Evolutionary conservation across 1,284 basidiomycete species (phyloP), one percentile per base, ranked within the genome.

Genomic region (Sporisorium iseilematis-ciliati): DNA sequence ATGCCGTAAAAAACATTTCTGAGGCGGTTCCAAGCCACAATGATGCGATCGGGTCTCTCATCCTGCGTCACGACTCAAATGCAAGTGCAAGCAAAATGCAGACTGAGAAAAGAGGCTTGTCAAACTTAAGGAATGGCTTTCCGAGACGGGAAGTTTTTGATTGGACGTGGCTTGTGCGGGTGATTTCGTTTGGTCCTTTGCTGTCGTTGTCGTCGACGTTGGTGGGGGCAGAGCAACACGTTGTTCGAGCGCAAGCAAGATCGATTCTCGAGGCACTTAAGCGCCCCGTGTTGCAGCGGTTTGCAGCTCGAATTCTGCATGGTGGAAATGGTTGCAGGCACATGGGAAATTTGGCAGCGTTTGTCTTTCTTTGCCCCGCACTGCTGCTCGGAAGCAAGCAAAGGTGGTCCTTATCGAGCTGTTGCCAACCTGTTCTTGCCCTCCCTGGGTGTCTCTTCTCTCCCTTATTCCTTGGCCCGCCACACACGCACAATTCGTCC

Each of bases 1-100:
- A 38, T 49, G n/a, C 26, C 18, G 29, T 49, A 48, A 38, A 38
- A 33, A 38, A 38, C 35, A 38, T 38, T 31, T 49, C 48, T 23
- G 26, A 49, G 29, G 46, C 26, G 46, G 25, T 25, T 38, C 35
- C 35, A 38, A 38, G 35, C 35, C 35, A 38, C 35, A 38, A 38
- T 38, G 35, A 16, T 38, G 35, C 35, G 35, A 38, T 38, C 35
- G 35, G 14, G 35, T 16, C 35, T 38, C 46, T n/a, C 25, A 14
- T 26, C 14, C 45, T 48, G 46, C 16, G 46, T 25, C 18, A n/a
- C 46, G 31, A 29, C 46, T n/a, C 26, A 5, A 10, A 40, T 12
- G 12, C 16, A 40, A 2, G 20, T n/a, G n/a, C 18, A 42, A 3
- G 20, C n/a, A 3, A 40, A 2, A 42, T n/a, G n/a, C 18, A 42